Evolutionary conservation across 371 early-diverging fungal genomes (phyloP).

Genomic region (Rhizopus sp.): DNA sequence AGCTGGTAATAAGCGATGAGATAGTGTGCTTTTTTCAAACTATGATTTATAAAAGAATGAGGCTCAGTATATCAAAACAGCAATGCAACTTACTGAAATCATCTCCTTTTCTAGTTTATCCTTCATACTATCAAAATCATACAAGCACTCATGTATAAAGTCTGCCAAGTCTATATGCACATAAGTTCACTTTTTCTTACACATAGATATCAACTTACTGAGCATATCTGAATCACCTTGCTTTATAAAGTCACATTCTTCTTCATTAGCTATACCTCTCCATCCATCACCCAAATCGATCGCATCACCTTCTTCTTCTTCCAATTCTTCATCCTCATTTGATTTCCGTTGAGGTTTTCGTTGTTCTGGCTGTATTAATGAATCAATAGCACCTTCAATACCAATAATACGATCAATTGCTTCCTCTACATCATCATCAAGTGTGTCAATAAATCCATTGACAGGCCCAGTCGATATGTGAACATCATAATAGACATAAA

Average conservation of each 20-base stretch:
- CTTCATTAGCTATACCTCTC: constrained; percentile 37
- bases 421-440: constrained; percentile 52
- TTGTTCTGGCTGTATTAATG: constrained; percentile 15
- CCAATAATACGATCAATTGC: constrained; percentile 44
- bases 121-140: constrained; percentile 43
- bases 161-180: constrained; percentile 25
- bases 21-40: constrained; percentile 38
- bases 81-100: constrained; percentile 9
- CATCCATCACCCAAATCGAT: constrained; percentile 53
- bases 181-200: neutral
- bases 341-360: neutral
- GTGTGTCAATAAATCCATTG: constrained; percentile 43
- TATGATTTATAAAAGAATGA: constrained; percentile 9
- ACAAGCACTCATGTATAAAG: constrained; percentile 34
- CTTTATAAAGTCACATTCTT: constrained; percentile 11
- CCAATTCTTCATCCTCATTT: constrained; percentile 1
- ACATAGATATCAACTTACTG: constrained; percentile 8
- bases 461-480: constrained; percentile 52
- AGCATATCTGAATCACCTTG: constrained; percentile 15
- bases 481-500: constrained; percentile 80
- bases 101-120: constrained; percentile 39
- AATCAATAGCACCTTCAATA: constrained; percentile 35
- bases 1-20: constrained; percentile 25
- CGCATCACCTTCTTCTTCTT: constrained; percentile 15
- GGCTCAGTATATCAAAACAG: neutral